Percentiles rank a stretch among this genome's conserved stretches.
phyloP scores from a whole-genome alignment of 208 protist species.

The Leishmania arabica region DNA sequence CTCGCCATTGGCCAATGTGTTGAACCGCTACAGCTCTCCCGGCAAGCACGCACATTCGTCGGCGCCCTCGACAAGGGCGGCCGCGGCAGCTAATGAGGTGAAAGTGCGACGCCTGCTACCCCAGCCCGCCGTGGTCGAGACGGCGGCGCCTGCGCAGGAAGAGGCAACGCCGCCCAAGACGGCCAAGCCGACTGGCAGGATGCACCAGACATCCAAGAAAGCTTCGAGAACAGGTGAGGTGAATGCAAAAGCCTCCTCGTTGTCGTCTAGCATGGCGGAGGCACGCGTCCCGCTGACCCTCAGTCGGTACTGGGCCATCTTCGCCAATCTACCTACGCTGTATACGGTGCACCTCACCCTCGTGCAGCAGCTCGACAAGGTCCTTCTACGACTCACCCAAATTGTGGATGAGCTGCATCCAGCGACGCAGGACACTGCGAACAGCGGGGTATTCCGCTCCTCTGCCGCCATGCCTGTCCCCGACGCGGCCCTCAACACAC shows the following conservation, averaged over 20 bases:
- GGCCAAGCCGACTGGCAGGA: background rate
- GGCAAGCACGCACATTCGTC: conserved; percentile 2
- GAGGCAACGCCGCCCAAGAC: background rate
- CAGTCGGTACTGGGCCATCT: conserved; percentile 70
- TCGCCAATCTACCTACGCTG: conserved; percentile 71
- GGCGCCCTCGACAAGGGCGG: background rate
- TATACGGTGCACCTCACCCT: conserved; percentile 47
- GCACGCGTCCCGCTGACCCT: conserved; percentile 25
- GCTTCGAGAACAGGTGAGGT: background rate
- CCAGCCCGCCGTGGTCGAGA: conserved; percentile 7
- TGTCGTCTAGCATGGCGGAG: background rate
- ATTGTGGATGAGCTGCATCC: conserved; percentile 45
- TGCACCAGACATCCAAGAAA: background rate
- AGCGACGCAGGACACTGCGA: background rate
- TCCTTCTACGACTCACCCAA: conserved; percentile 30
- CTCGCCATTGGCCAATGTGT: background rate
- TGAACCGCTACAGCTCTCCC: background rate
- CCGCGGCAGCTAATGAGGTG: background rate
- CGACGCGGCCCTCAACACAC: background rate
- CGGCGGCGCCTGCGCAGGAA: background rate
- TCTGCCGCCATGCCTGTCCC: background rate
- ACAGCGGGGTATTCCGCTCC: background rate
- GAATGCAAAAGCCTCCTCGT: background rate
- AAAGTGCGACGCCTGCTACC: conserved; percentile 1
- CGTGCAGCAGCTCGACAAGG: conserved; percentile 45